A percentile compares a stretch with the other conserved stretches of the same genome.
These are phyloP conservation scores for Irpex sp. DNA, from an alignment of 1,284 basidiomycete species.

Conservation along the genomic window DNA sequence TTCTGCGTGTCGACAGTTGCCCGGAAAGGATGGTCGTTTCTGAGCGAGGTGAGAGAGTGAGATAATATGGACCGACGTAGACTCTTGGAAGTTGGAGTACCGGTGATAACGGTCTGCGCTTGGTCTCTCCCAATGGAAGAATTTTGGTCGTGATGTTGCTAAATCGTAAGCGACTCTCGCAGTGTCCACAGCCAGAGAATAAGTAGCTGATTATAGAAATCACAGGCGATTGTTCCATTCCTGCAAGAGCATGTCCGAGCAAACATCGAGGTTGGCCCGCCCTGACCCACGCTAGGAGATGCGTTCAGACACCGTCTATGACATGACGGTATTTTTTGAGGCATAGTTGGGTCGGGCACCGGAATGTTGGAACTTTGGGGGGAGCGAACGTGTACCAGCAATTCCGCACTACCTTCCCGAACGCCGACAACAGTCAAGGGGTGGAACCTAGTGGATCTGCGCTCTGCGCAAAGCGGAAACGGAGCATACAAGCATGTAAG, in stretches of 20 bases:
- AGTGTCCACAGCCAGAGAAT: not conserved
- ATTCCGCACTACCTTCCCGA: not conserved
- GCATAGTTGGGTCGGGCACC: no score
- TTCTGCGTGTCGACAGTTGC: not conserved
- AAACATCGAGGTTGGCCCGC: slow-evolving; percentile 7
- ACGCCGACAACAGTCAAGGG: not conserved
- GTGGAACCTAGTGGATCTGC: not conserved
- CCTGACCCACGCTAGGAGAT: not conserved
- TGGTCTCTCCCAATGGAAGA: no score
- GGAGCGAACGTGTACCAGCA: not conserved
- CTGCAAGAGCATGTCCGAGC: slow-evolving; percentile 2
- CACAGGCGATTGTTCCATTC: not conserved
- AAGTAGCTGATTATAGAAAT: not conserved
- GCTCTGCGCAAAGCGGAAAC: not conserved
- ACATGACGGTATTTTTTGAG: not conserved
- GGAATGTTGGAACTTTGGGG: not conserved
- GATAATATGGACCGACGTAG: not conserved
- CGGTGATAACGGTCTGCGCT: not conserved
- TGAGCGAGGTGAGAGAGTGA: not conserved
- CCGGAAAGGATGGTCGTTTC: not conserved
- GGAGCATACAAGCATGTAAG: not conserved
- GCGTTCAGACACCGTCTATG: not conserved
- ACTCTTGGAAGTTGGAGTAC: not conserved
- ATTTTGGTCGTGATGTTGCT: not conserved
- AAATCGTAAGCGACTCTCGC: not conserved